phyloP scores from a whole-genome alignment of 495 filamentous ascomycete genomes.

The Neurospora africana region DNA sequence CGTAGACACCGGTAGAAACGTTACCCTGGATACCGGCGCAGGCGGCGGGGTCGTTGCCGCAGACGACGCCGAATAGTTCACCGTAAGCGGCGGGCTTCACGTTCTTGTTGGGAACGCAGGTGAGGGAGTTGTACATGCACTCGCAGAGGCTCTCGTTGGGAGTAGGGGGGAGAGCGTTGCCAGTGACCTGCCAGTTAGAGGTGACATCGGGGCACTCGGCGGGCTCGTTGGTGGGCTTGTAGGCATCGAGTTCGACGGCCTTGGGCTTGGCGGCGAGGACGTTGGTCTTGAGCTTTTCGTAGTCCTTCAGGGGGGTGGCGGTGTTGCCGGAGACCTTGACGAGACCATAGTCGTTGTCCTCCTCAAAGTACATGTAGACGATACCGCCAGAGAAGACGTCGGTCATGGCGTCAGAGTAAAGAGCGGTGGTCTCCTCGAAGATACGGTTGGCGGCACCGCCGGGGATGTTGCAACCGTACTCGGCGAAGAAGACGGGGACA shows the following conservation, averaged over 20 bases:
- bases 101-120: conserved; percentile 51
- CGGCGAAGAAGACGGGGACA: conserved; percentile 91
- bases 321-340: conserved; percentile 49
- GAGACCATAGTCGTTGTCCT: conserved; percentile 78
- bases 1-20: conserved; percentile 63
- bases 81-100: conserved; percentile 44
- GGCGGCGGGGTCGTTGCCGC: conserved; percentile 38
- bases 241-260: conserved; percentile 51
- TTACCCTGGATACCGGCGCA: conserved; percentile 68
- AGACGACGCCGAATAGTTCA: conserved; percentile 64
- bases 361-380: conserved; percentile 95
- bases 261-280: conserved; percentile 60
- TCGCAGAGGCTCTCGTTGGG: conserved; percentile 64
- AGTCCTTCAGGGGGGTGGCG: conserved; percentile 60
- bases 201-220: conserved; percentile 60
- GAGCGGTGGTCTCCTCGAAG: conserved; percentile 77
- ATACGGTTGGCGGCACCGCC: conserved; percentile 52
- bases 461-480: conserved; percentile 82
- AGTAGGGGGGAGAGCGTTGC: conserved; percentile 60
- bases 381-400: conserved; percentile 86
- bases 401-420: conserved; percentile 76
- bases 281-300: conserved; percentile 57
- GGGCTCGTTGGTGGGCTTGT: conserved; percentile 69
- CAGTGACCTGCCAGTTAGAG: conserved; percentile 56
- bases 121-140: conserved; percentile 67